Percentiles rank a stretch among this genome's conserved stretches.
phyloP scores from a whole-genome alignment of 2,329 filamentous ascomycete genomes.

The Ophiostoma ips region DNA sequence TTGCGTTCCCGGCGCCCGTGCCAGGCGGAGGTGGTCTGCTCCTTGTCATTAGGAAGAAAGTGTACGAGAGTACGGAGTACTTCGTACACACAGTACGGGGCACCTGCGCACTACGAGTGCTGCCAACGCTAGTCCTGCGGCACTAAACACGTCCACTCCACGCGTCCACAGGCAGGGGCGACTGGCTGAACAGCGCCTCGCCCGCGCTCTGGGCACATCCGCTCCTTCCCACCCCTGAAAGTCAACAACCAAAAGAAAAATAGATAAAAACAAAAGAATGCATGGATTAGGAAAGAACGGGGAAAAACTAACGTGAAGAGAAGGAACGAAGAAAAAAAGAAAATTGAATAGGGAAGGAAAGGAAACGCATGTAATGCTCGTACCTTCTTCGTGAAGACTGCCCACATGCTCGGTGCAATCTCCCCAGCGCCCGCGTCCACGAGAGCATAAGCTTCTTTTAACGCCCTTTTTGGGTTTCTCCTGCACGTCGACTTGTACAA shows the following conservation, averaged over 20 bases:
- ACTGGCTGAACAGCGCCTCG: conserved; percentile 1
- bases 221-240: conserved; percentile 11
- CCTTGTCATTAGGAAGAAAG: neutral
- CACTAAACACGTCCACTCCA: conserved; percentile 4
- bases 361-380: too few relatives aligned
- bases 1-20: conserved; percentile 6
- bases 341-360: neutral
- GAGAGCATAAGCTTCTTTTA: neutral
- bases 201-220: neutral
- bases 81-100: neutral
- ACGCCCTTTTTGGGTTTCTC: too few relatives aligned
- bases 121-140: conserved; percentile 1
- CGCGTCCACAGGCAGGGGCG: conserved; percentile 2
- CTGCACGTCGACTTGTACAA: neutral
- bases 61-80: too few relatives aligned
- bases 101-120: neutral
- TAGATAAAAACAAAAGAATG: neutral
- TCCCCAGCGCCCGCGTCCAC: neutral
- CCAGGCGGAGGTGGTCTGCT: neutral
- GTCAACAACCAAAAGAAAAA: conserved; percentile 8
- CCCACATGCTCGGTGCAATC: conserved; percentile 4
- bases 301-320: conserved; percentile 1
- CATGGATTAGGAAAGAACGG: conserved; percentile 6
- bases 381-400: neutral
- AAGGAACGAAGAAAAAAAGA: neutral